A percentile compares a stretch with the other conserved stretches of the same genome.
Conservation (phyloP, 1,284 basidiomycete species). For the Fistulinella staudtii region DNA sequence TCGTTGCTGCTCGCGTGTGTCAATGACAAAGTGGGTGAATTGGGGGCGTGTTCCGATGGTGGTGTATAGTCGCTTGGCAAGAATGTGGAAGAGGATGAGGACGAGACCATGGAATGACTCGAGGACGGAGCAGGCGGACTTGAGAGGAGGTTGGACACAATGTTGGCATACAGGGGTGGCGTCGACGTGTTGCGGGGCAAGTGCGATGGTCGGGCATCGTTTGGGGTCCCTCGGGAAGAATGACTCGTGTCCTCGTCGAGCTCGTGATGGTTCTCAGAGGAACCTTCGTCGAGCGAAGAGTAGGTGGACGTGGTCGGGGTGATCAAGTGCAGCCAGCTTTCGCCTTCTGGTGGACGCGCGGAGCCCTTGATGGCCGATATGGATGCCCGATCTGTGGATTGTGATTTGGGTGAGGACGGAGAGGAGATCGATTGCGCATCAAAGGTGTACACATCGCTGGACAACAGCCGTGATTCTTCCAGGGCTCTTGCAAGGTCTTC, state of each 20-base stretch:
- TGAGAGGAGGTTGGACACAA: slow-evolving; percentile 20
- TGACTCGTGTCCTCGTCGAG: slow-evolving; percentile 6
- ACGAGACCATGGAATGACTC: slow-evolving; percentile 6
- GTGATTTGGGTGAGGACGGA: slow-evolving; percentile 4
- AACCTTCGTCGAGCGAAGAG: slow-evolving; percentile 13
- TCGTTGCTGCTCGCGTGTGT: slow-evolving; percentile 18
- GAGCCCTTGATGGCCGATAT: slow-evolving; percentile 13
- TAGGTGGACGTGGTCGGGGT: slow-evolving; percentile 27
- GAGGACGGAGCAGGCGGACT: slow-evolving; percentile 12
- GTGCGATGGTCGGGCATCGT: slow-evolving; percentile 5
- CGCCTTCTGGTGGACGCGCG: slow-evolving; percentile 23
- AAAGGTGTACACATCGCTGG: slow-evolving; percentile 15
- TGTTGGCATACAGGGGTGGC: slow-evolving; percentile 26
- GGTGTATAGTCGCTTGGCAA: slow-evolving; percentile 11
- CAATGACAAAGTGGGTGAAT: slow-evolving; percentile 17
- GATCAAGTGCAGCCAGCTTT: slow-evolving; percentile 33
- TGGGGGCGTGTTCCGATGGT: slow-evolving; percentile 13
- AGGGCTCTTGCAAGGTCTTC: slow-evolving; percentile 63
- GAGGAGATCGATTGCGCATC: slow-evolving; percentile 13
- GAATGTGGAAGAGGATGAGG: slow-evolving; percentile 9
- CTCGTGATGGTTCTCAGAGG: slow-evolving; percentile 3
- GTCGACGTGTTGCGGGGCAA: slow-evolving; percentile 8
- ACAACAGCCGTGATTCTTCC: slow-evolving; percentile 49
- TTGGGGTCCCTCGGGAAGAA: slow-evolving; percentile 1
- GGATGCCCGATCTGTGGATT: slow-evolving; percentile 17